Conservation (phyloP, 1,284 basidiomycete species). For the Malassezia pachydermatis region DNA sequence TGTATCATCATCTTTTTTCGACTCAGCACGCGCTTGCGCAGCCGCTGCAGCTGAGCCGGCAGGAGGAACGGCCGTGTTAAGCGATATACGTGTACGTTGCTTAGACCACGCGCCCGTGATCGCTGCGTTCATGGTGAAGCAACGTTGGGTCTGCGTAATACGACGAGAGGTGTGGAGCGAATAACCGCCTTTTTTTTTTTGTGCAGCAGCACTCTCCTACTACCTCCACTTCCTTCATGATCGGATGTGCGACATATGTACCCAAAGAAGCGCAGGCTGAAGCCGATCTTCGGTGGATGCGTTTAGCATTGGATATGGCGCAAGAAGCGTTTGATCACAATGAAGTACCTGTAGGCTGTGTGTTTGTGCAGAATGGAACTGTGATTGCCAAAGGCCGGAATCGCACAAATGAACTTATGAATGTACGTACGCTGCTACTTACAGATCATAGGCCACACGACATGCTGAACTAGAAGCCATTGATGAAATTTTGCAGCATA, state of each 20-base stretch:
- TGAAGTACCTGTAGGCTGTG: conserved; percentile 93
- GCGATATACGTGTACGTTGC: conserved; percentile 29
- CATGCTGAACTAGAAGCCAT: conserved; percentile 98
- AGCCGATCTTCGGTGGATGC: conserved; percentile 42
- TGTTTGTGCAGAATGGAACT: conserved; percentile 69
- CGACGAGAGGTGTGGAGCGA: not conserved
- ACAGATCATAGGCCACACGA: conserved; percentile 70
- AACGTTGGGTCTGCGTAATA: too few species aligned
- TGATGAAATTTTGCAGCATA: conserved; percentile 61
- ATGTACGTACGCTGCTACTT: conserved; percentile 51
- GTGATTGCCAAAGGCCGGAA: conserved; percentile 80
- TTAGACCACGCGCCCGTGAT: conserved; percentile 40
- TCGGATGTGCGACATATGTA: conserved; percentile 23
- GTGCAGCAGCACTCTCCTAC: not conserved
- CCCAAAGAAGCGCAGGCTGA: conserved; percentile 30
- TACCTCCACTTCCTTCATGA: conserved; percentile 8
- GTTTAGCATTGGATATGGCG: conserved; percentile 42
- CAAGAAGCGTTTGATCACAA: conserved; percentile 67
- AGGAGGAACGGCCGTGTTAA: conserved; percentile 32
- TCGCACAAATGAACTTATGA: conserved; percentile 67
- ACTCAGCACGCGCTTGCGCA: conserved; percentile 1
- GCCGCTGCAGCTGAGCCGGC: conserved; percentile 33
- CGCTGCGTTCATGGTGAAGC: conserved; percentile 38
- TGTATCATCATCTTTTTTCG: conserved; percentile 10
- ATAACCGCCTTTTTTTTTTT: not conserved